These are phyloP conservation scores for Phoma sp. DNA, from an alignment of 2,329 filamentous ascomycete genomes.

Conservation along the genomic window DNA sequence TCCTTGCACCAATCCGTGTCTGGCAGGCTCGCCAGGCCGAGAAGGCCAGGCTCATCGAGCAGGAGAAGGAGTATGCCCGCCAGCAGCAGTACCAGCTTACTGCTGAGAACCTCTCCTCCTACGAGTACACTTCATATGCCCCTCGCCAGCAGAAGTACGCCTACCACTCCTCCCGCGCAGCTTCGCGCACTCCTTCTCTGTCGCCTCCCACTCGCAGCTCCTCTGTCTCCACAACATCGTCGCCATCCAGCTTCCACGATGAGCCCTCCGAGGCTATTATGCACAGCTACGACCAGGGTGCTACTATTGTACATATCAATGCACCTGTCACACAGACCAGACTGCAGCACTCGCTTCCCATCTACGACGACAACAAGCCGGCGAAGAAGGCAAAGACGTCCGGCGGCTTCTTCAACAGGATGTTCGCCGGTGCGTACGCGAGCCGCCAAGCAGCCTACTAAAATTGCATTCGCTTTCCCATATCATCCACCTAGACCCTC, in stretches of 20 bases:
- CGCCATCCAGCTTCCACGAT: conserved; percentile 45
- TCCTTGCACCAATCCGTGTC: conserved; percentile 83
- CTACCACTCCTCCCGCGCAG: conserved; percentile 42
- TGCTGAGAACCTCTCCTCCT: conserved; percentile 37
- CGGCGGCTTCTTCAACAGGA: conserved; percentile 49
- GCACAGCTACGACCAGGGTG: conserved; percentile 53
- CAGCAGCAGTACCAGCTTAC: conserved; percentile 48
- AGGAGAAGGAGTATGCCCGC: conserved; percentile 50
- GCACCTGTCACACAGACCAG: conserved; percentile 12
- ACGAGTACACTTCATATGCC: conserved; percentile 45
- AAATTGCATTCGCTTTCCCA: conserved; percentile 36
- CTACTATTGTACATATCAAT: conserved; percentile 54
- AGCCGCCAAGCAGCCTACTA: conserved; percentile 42
- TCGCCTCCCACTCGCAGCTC: conserved; percentile 56
- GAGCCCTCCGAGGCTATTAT: conserved; percentile 36
- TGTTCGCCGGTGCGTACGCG: conserved; percentile 42
- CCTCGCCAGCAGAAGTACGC: conserved; percentile 23
- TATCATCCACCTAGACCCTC: conserved; percentile 31
- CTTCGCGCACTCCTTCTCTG: conserved; percentile 59
- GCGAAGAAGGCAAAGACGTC: conserved; percentile 51
- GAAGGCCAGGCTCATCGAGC: conserved; percentile 58
- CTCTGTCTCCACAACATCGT: conserved; percentile 44
- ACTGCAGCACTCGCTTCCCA: conserved; percentile 43
- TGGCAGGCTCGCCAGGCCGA: conserved; percentile 63
- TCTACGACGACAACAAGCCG: conserved; percentile 51